Evolutionary conservation across 2,329 filamentous ascomycete genomes (phyloP).

Genomic region (Claviceps capensis): DNA sequence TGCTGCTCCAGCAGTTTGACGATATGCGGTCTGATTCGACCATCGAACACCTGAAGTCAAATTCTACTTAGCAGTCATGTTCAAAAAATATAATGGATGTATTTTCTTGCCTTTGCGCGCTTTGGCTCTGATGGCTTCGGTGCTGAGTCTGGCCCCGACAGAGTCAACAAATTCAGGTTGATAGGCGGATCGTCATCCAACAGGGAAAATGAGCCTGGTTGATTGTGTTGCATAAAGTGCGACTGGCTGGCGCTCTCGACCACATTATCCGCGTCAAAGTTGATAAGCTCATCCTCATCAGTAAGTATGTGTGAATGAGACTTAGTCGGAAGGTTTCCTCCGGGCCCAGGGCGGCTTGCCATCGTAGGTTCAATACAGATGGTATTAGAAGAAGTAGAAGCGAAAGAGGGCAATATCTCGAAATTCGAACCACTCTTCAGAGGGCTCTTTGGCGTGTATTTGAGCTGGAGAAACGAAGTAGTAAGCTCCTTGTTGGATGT

Average conservation of each 20-base stretch:
- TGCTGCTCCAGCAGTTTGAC: conserved; percentile 6
- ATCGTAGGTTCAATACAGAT: neutral
- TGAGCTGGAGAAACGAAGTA: neutral
- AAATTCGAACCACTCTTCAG: neutral
- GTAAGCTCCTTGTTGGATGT: neutral
- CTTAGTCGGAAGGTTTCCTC: neutral
- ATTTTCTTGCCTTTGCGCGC: neutral
- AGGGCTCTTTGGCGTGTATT: neutral
- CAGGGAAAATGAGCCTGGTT: neutral
- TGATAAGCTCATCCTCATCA: conserved; percentile 1
- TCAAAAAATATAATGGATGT: too few species aligned
- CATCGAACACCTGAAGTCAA: too few species aligned
- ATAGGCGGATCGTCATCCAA: neutral
- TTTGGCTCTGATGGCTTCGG: neutral
- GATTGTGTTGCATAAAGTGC: neutral
- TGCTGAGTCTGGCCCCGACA: neutral
- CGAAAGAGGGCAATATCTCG: neutral
- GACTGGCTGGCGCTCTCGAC: neutral
- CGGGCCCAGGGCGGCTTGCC: conserved; percentile 3
- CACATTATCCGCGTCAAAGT: neutral
- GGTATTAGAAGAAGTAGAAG: neutral
- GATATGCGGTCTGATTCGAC: conserved; percentile 5
- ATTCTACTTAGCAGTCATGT: too few species aligned
- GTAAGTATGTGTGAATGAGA: neutral
- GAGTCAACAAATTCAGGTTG: neutral